Base-by-base conservation (phyloP, 2,329 filamentous ascomycete genomes). In the Penicillium sp. region DNA sequence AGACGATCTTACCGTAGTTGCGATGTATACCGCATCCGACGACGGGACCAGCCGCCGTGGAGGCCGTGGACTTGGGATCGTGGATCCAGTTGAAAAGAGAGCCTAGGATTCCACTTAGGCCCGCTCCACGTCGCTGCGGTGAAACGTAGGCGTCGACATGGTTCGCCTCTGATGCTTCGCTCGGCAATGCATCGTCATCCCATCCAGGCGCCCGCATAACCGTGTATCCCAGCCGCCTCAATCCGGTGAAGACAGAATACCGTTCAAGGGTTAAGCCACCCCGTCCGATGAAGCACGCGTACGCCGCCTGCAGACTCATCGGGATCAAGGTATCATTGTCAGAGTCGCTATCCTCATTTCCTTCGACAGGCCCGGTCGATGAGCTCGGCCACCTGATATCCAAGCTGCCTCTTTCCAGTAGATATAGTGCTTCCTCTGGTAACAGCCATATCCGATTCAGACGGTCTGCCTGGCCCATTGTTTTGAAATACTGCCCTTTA, bases 231-330 rank as follows among this genome's bases (percentile, higher is more conserved):
- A 80, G 73, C 35, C 93, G 78, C 62, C 85, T 93, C 54, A 98
- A 72, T 37, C 89, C 84, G 1, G 88, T 78, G 63, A 90, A 98
- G 18, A 97, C 91, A 34, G 86, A 86, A 56, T 88, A 97, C 57
- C 87, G 81, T 53, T 94, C 87, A 44, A 96, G 71, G 0, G 77
- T 80, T 50, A 83, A 53, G 7, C 73, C 76, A 18, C 68, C 83
- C 16, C 78, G 72, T 1, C 88, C 88, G 49, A 95, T 78, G 37
- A 95, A 81, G 15, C 88, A 77, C 4, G 90, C 80, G 70, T 97
- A 97, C 0, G 89, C 89, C 4, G 86, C 90, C 64, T 97, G 87
- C 26, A 97, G 69, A 64, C 87, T 94, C 73, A 98, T 83, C 0
- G 91, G 89, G n/a, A 93, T 65, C 0, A 84, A 85, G 3, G 76